Evolutionary conservation across 495 filamentous ascomycete species (phyloP), one percentile per base, ranked within the genome.

Genomic region (Tuber melanosporum): DNA sequence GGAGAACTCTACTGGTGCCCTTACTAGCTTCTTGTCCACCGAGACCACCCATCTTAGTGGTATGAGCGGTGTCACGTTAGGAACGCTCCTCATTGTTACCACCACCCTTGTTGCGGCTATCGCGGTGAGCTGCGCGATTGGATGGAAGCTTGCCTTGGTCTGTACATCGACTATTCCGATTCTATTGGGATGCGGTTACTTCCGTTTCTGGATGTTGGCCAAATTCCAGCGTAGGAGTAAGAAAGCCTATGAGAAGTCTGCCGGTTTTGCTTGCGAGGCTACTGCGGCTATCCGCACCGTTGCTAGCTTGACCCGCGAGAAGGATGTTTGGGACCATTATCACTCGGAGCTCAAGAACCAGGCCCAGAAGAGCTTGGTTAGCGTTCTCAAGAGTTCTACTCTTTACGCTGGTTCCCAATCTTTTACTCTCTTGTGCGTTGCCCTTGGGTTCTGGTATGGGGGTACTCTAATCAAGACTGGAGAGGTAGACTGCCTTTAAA

Each of bases 391-490:
- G 76, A 91, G 91, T 8, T 94, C 92, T 36, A 78, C 87, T 5
- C 87, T 96, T 1, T 98, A 96, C 81, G 93, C 93, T 3, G 85
- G 89, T 26, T 92, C 93, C 72, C 94, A 97, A 83, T 89, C 90
- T 6, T 85, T 95, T 70, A 89, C 91, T 82, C 95, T 97, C 87
- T 87, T 94, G 70, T 93, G 90, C 80, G 89, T 93, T 71, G 94
- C 93, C 14, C 89, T 98, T n/a, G 94, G 91, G 2, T 97, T 97
- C 86, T 97, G 93, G 93, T 97, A 95, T 80, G 94, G 94, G 72
- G 94, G 94, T 45, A 91, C 88, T 3, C 87, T 95, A 57, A 91
- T 97, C 66, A 89, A 88, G n/a, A 87, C 87, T 46, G 78, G 83
- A 44, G 91, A 97, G 83, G 57, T 90, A 90, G 78, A 72, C 77